Base-by-base conservation (phyloP, 2,329 filamentous ascomycete species). In the Zymoseptoria pseudotritici region DNA sequence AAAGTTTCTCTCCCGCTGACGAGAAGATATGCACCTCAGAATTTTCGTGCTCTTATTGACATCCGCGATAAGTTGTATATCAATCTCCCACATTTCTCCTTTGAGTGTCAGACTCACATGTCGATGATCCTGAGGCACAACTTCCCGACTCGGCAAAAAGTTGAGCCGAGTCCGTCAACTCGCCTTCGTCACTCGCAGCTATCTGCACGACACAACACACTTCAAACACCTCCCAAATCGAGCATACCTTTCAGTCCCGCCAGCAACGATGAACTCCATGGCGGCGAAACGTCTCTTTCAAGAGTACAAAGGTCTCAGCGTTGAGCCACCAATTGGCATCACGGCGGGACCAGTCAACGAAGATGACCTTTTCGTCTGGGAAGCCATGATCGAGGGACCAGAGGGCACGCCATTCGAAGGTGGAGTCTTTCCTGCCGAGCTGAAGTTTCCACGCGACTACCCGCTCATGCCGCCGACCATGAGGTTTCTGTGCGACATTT, bases 361-460 rank as follows among this genome's bases (percentile, higher is more conserved):
- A 80, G 94, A 97, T 75, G 91, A 99, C 78, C 86, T 97, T 72
- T 89, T 97, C 70, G 81, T 90, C 71, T 99, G 94, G 94, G 94
- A 99, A 78, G 94, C 92, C 8, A 80, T 97, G 63, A 97, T 99
- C 70, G 88, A 96, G 76, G 94, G 94, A 0, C 94, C 94, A 11
- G 92, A 96, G 72, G 94, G 89, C 63, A 99, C 94, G 1, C 94
- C 94, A 0, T 99, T 96, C 70, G 93, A 96, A 79, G 93, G 92
- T 61, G 94, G 94, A 57, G 86, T 99, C 61, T 99, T 97, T 74
- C 91, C 92, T 50, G 94, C 94, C 24, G 91, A 96, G 76, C 84
- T 99, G 69, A 91, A 88, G 71, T 99, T 99, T 71, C 93, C 94
- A 5, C 90, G 89, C 72, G 94, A 99, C 76, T 99, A 99, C 72